Evolutionary conservation across 2,329 filamentous ascomycete genomes (phyloP).

Genomic region (Penicillium sp.): DNA sequence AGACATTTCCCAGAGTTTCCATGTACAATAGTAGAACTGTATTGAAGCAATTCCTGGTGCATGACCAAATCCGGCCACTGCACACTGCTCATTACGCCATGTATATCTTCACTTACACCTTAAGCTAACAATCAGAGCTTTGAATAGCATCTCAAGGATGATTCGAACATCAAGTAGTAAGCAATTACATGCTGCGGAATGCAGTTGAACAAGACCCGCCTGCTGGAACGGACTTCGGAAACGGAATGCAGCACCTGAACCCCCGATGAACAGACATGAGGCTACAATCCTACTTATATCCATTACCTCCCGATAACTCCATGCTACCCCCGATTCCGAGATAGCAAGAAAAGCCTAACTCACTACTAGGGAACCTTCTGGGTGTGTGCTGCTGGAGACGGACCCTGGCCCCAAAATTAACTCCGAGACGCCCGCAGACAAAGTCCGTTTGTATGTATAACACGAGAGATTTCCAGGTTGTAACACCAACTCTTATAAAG

Average conservation of each 20-base stretch:
- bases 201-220: no score
- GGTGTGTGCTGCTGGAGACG: background rate
- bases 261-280: background rate
- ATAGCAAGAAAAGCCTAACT: no score
- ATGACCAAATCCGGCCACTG: no score
- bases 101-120: no score
- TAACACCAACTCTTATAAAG: background rate
- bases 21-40: no score
- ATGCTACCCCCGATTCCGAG: background rate
- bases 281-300: background rate
- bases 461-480: background rate
- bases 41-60: no score
- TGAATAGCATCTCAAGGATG: no score
- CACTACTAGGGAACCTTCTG: no score
- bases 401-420: background rate
- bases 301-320: background rate
- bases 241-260: background rate
- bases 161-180: background rate
- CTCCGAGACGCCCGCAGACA: background rate
- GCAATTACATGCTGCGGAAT: background rate
- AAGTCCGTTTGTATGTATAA: background rate
- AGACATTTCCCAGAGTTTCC: no score
- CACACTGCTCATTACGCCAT: no score
- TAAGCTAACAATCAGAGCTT: no score
- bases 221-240: background rate